Conservation (phyloP, 495 filamentous ascomycete genomes). For the Penicillium roqueforti region DNA sequence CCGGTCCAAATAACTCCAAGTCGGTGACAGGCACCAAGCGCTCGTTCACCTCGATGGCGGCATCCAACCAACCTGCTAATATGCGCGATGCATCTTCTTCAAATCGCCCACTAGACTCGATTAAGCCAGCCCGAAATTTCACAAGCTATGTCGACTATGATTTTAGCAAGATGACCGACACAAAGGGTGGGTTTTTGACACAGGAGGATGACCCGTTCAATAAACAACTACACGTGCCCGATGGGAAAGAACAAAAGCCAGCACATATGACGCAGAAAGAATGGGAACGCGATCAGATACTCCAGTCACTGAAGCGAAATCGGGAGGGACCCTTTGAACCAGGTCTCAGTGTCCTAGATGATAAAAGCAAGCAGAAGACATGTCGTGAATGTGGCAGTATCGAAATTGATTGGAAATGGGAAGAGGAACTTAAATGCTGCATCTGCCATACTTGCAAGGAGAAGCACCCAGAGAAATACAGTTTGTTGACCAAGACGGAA, state of each 20-base stretch:
- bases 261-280: slow-evolving; percentile 86
- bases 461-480: slow-evolving; percentile 84
- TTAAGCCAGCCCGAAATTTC: slow-evolving; percentile 75
- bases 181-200: slow-evolving; percentile 89
- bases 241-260: slow-evolving; percentile 60
- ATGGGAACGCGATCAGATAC: slow-evolving; percentile 79
- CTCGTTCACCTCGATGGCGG: slow-evolving; percentile 58
- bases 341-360: slow-evolving; percentile 64
- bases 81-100: slow-evolving; percentile 60
- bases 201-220: slow-evolving; percentile 87
- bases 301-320: slow-evolving; percentile 62
- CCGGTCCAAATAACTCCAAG: slow-evolving; percentile 17
- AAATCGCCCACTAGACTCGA: slow-evolving; percentile 48
- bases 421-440: slow-evolving; percentile 66
- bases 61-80: slow-evolving; percentile 54
- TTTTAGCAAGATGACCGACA: slow-evolving; percentile 95
- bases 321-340: slow-evolving; percentile 85
- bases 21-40: slow-evolving; percentile 53
- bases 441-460: slow-evolving; percentile 83
- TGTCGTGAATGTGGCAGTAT: slow-evolving; percentile 78
- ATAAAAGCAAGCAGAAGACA: slow-evolving; percentile 58
- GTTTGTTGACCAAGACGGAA: slow-evolving; percentile 93
- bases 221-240: slow-evolving; percentile 59
- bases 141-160: slow-evolving; percentile 94
- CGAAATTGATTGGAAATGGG: slow-evolving; percentile 95